Percentiles rank a stretch among this genome's conserved stretches.
These are phyloP conservation scores for Solanum hybrid DNA, from an alignment of 305 asterid species.

Conservation along the genomic window DNA sequence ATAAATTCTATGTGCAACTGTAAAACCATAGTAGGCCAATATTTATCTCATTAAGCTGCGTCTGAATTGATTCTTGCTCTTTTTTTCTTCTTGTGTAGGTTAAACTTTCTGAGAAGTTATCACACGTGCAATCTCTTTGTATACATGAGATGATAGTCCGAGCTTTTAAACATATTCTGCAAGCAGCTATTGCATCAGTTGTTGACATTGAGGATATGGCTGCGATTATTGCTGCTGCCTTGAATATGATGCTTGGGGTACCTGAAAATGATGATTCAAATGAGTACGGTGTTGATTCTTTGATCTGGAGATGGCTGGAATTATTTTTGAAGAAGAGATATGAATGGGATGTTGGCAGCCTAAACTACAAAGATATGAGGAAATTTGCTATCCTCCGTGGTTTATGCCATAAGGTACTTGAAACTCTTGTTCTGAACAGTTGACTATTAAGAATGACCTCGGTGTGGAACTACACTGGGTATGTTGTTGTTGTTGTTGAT, in stretches of 20 bases:
- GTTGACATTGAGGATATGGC: constrained; percentile 63
- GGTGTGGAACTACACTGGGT: background rate
- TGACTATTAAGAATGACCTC: background rate
- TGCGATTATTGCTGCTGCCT: constrained; percentile 61
- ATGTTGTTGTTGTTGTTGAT: background rate
- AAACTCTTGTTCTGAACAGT: constrained; percentile 13
- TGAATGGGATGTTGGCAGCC: constrained; percentile 66
- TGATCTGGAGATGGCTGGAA: constrained; percentile 87
- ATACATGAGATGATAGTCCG: constrained; percentile 94
- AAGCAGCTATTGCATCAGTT: constrained; percentile 77
- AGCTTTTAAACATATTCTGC: constrained; percentile 90
- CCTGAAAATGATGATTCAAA: constrained; percentile 45
- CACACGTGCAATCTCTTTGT: constrained; percentile 96
- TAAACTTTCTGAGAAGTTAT: constrained; percentile 88
- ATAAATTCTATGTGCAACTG: background rate
- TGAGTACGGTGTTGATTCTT: constrained; percentile 51
- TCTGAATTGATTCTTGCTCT: constrained; percentile 1
- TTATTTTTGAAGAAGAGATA: constrained; percentile 77
- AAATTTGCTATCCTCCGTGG: constrained; percentile 95
- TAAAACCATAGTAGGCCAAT: background rate
- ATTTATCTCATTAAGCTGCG: background rate
- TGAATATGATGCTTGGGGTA: constrained; percentile 91
- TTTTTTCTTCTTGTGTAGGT: constrained; percentile 46
- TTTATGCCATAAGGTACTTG: constrained; percentile 87
- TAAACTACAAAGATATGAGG: constrained; percentile 67